Evolutionary conservation across 2,329 filamentous ascomycete species (phyloP), one percentile per base, ranked within the genome.

Genomic region (Magnaporthiopsis rhizophila): DNA sequence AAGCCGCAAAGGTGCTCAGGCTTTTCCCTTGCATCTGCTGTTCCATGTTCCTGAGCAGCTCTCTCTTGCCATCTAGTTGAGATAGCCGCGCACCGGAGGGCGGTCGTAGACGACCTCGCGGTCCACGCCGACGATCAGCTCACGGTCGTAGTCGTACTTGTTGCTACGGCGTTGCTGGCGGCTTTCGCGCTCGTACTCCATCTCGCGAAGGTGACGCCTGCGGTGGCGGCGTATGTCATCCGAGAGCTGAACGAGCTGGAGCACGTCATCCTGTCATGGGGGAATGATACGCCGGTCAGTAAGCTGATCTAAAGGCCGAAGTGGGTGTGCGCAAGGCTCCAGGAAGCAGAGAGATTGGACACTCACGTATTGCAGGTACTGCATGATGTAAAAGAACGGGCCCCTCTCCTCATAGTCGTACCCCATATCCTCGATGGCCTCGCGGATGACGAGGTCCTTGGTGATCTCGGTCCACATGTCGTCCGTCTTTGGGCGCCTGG

Each of bases 401-500:
- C 92, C 89, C 0, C 91, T 95, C 81, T 98, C 93, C 74, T 97
- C 92, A 72, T 88, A 98, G 66, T 91, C 87, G 75, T 97, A 98
- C 3, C 91, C 91, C 72, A 88, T 79, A 71, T 89, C 82, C 69
- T 96, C 89, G 68, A 98, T 90, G 24, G 95, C 95, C 73, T 97
- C 92, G 63, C 89, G 87, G 65, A 89, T 82, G 21, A 98, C 91
- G 50, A 98, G 78, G 69, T 97, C 93, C 77, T 96, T 97, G 59
- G 94, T 96, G 70, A 99, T 92, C 77, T 98, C 95, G 0, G 95
- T 99, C 94, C 94, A 98, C 80, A 96, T 90, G 36, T 82, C 86
- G 64, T 84, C 83, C 38, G 83, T 78, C 62, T 81, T 81, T 28
- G 79, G 74, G 18, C 56, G 50, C 21, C 56, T 57, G 24, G 24